Evolutionary conservation across 805 yeast species (phyloP), one percentile per base, ranked within the genome.

Genomic region (Metschnikowia gelsemii): DNA sequence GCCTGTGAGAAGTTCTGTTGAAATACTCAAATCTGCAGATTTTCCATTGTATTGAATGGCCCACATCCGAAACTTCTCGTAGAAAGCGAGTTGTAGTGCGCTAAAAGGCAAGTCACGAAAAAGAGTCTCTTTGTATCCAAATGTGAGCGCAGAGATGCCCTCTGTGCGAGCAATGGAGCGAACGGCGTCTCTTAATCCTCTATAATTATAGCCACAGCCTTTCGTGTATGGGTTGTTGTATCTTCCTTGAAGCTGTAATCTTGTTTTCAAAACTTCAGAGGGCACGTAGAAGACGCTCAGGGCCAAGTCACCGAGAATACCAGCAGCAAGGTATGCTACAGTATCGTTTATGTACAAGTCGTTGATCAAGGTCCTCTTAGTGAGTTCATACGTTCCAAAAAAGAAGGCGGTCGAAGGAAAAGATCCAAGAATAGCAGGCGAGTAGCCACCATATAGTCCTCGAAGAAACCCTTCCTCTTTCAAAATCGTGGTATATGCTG

Each of bases 381-480:
- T 71, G 19, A 68, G 74, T 58, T 93, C 99, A 63, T 93, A 93
- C 1, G 96, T 82, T 2, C 90, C 87, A 59, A 93, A 93, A 61
- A 93, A 93, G n/a, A 89, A 77, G 16, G 95, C 90, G 1, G 98
- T 91, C 26, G 93, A 84, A 5, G 99, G 99, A 49, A 93, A 79
- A 0, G 95, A 85, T 0, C 99, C 99, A 21, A 87, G 59, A 72
- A 90, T 76, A 1, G 97, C 97, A 1, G 98, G 96, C 12, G 80
- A 65, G 63, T 90, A 90, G 1, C 99, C 99, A 14, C 96, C 84
- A 58, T 93, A 93, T 4, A 93, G 66, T 0, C 99, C 99, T 44
- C 83, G 75, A 36, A 76, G 61, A 7, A 93, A 50, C 0, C 99
- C 99, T 69, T 93, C 99, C 54, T 91, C 87, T 30, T 72, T 59